Conservation (phyloP, 2,329 filamentous ascomycete genomes). For the Sporothrix brunneoviolacea region DNA sequence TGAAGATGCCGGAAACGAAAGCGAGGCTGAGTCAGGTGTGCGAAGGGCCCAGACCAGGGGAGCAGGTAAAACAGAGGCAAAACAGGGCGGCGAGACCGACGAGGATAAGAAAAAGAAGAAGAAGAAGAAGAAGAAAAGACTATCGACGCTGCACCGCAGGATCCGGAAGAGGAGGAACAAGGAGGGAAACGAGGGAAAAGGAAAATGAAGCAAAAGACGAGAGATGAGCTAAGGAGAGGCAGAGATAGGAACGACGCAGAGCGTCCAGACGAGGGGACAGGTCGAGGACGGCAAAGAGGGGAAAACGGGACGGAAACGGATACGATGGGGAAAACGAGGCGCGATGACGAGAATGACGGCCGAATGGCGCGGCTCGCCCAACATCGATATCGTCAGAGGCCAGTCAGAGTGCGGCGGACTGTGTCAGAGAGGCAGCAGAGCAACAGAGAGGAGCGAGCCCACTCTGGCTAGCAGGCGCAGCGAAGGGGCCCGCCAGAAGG, state of each 20-base stretch:
- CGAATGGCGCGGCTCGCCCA: conserved; percentile 11
- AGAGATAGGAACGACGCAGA: not conserved
- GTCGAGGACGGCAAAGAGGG: not conserved
- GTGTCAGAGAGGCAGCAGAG: not conserved
- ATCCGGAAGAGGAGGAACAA: not conserved
- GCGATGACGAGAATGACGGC: conserved; percentile 11
- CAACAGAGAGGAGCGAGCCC: not conserved
- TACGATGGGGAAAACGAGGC: not conserved
- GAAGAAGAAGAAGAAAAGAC: not conserved
- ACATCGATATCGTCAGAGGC: conserved; percentile 7
- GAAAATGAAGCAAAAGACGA: not conserved
- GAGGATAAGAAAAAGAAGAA: not conserved
- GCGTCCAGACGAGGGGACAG: not conserved
- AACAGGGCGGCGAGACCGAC: not conserved
- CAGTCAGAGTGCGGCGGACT: conserved; percentile 2
- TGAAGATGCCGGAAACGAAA: not conserved
- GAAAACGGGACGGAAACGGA: not conserved
- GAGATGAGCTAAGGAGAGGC: not conserved
- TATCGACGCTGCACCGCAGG: not conserved
- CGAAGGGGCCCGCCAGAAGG: conserved; percentile 13
- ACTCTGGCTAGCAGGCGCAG: not conserved
- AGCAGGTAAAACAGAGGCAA: not conserved
- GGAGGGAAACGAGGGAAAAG: not conserved
- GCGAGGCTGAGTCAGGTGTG: conserved; percentile 5
- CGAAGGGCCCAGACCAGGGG: not conserved